phyloP scores from a whole-genome alignment of 2,329 filamentous ascomycete species.

The Aspergillus neotritici region DNA sequence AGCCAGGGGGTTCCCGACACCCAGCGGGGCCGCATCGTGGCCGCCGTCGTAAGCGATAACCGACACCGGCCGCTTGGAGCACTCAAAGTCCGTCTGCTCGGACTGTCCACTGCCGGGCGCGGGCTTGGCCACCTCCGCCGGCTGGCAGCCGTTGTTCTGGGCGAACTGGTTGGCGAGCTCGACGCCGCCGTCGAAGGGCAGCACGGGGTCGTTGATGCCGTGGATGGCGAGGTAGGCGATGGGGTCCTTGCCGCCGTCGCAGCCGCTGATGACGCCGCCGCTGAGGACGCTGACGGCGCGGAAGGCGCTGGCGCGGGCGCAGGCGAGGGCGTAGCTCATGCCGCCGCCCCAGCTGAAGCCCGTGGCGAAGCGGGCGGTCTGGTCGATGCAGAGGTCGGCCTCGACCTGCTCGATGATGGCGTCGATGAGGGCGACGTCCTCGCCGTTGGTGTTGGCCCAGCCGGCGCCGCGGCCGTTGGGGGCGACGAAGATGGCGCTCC shows the following conservation, averaged over 20 bases:
- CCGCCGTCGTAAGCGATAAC: slow-evolving; percentile 14
- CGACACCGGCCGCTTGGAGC: slow-evolving; percentile 11
- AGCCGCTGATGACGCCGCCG: slow-evolving; percentile 32
- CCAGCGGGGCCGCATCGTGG: slow-evolving; percentile 11
- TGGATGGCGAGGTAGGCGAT: slow-evolving; percentile 40
- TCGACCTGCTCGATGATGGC: slow-evolving; percentile 36
- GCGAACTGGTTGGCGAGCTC: slow-evolving; percentile 37
- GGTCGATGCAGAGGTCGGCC: slow-evolving; percentile 40
- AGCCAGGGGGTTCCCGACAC: slow-evolving; percentile 8
- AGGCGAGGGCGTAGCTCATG: slow-evolving; percentile 42
- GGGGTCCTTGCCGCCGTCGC: slow-evolving; percentile 34
- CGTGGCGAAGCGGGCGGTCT: slow-evolving; percentile 39
- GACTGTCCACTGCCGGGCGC: slow-evolving; percentile 4
- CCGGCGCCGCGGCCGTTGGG: slow-evolving; percentile 41
- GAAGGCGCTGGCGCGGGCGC: slow-evolving; percentile 36
- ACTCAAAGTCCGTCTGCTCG: slow-evolving; percentile 9
- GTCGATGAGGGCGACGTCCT: slow-evolving; percentile 41
- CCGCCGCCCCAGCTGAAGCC: slow-evolving; percentile 45
- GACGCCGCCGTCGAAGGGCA: slow-evolving; percentile 31
- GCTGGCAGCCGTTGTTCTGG: slow-evolving; percentile 33
- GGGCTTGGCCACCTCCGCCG: slow-evolving; percentile 4
- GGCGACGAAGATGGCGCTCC: slow-evolving; percentile 41
- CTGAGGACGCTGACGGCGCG: slow-evolving; percentile 37
- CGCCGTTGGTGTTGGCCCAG: slow-evolving; percentile 41
- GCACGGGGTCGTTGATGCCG: slow-evolving; percentile 34